Base-by-base conservation (phyloP, 192 early-diverging fungal species). In the Diversispora epigaea region DNA sequence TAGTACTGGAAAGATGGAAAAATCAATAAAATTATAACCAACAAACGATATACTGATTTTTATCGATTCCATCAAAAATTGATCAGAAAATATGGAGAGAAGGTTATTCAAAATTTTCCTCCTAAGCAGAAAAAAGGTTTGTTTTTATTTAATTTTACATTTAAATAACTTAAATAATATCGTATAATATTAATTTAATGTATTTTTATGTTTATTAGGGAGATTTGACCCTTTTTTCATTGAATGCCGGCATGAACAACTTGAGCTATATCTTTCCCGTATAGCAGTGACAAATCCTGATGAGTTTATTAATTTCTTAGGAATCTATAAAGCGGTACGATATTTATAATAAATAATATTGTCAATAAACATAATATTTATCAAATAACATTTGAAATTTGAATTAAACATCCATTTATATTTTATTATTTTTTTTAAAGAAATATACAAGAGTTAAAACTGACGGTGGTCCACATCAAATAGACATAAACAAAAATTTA, bases 11-110 rank as follows among this genome's bases (percentile, higher is more conserved):
- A 7, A 7, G 25, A 63, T 15, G 61, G 61, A 2, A 5, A 19
- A 7, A 14, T 63, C 25, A 40, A 40, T 40, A 63, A 63, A 63
- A 4, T 63, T 15, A 40, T 63, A 9, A 43, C 41, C 6, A 17
- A 63, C 41, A 63, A 40, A 63, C 39, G 61, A 19, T 63, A 63
- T n/a, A 63, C 39, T 40, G 61, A 63, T 40, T 63, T 63, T 12
- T 40, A 19, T 41, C 39, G 41, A 40, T 17, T 63, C 10, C 61
- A 63, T 63, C 22, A 63, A 63, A 63, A 40, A 40, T 40, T 63
- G 39, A 5, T 63, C 17, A 9, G 5, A 15, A 63, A 63, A 63
- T 63, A 63, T 63, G 61, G 61, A 40, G 8, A 17, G 12, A 14
- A 4, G 3, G 39, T 40, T 63, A 19, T 63, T 14, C 61, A 25